Evolutionary conservation across 495 filamentous ascomycete species (phyloP), one percentile per base, ranked within the genome.

Genomic region (Chaetomium fimeti): DNA sequence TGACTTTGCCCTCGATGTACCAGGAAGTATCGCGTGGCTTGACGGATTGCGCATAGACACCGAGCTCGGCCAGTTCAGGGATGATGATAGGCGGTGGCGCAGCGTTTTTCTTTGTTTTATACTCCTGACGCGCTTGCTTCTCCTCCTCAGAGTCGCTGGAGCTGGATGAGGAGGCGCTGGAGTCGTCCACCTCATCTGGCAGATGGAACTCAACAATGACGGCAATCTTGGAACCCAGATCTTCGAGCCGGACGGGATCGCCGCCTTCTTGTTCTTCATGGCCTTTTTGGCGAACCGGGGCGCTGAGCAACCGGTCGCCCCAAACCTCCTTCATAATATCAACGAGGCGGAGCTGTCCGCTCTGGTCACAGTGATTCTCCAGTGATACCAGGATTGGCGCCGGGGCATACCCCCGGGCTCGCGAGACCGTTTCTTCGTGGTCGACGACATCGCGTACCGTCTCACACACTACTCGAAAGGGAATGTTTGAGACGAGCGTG

Each of bases 141-240:
- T 77, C 73, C 38, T 80, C 78, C 29, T 81, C 67, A 0, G 62
- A 64, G 43, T 54, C 78, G 13, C 82, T 79, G 52, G 76, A 64
- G n/a, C 67, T 66, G n/a, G 65, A 66, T 2, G 69, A 72, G 32
- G 32, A 36, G 8, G 32, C 8, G 24, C 61, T 70, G 11, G 61
- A 69, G 12, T 67, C 62, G 4, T 71, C 67, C n/a, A 61, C 69
- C 54, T 80, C 80, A n/a, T 79, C 74, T 11, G 82, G 77, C 18
- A 84, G 67, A 65, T 81, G 81, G 60, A 82, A 83, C 62, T 85
- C 83, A 61, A 85, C 83, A 11, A 84, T 83, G 27, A 85, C 72
- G 25, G 79, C 78, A 57, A 85, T 78, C 64, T 84, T 84, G 25
- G 75, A 75, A 9, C 80, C 81, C 3, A 85, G 71, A 16, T 83